phyloP scores from a whole-genome alignment of 2,329 filamentous ascomycete species.

The Metarhizium rileyi region DNA sequence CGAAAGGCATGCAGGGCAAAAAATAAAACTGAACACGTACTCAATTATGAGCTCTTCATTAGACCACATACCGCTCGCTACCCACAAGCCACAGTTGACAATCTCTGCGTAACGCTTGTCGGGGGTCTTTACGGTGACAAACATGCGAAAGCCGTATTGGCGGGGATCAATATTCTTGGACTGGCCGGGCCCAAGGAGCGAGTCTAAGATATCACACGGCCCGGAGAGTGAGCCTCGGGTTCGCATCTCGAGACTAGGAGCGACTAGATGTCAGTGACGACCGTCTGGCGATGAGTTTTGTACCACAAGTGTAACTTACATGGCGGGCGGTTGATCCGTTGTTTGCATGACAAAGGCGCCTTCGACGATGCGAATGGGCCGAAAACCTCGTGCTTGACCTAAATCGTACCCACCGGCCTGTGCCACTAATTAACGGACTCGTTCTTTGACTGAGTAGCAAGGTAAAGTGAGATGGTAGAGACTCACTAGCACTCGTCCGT shows the following conservation, averaged over 20 bases:
- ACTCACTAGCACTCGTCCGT: slow-evolving; percentile 36
- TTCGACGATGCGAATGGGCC: slow-evolving; percentile 34
- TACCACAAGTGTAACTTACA: slow-evolving; percentile 19
- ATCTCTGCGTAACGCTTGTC: slow-evolving; percentile 39
- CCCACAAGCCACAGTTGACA: slow-evolving; percentile 40
- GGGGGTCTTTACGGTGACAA: slow-evolving; percentile 39
- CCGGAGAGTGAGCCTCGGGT: slow-evolving; percentile 38
- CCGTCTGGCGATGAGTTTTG: not conserved
- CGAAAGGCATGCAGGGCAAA: not conserved
- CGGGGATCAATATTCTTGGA: slow-evolving; percentile 30
- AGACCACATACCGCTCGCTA: slow-evolving; percentile 38
- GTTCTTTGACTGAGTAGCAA: not conserved
- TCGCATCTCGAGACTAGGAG: slow-evolving; percentile 30
- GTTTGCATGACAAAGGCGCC: slow-evolving; percentile 41
- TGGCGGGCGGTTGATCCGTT: slow-evolving; percentile 35
- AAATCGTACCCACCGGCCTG: slow-evolving; percentile 34
- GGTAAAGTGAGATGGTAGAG: not conserved
- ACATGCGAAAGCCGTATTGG: slow-evolving; percentile 38
- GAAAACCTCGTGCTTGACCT: slow-evolving; percentile 29
- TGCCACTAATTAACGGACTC: slow-evolving; percentile 10
- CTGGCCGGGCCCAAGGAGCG: slow-evolving; percentile 26
- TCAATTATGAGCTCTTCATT: slow-evolving; percentile 36
- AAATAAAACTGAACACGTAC: slow-evolving; percentile 19
- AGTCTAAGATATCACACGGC: slow-evolving; percentile 32
- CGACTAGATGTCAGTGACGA: not conserved